Base-by-base conservation (phyloP, 805 yeast genomes). In the Metschnikowia peoriensis region DNA sequence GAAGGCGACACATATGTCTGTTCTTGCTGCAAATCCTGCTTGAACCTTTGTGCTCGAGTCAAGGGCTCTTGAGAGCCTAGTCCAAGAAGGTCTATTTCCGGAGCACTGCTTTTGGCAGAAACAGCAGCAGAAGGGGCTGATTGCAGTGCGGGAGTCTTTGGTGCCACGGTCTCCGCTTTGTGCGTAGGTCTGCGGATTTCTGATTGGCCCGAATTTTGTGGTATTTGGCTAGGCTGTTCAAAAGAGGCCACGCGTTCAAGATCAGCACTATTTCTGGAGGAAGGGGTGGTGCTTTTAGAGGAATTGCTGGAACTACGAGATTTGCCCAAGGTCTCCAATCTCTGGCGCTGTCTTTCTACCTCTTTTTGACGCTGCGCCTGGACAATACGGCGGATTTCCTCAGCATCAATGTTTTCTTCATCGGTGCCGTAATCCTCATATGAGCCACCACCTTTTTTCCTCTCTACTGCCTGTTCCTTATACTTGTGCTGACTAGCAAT, bases 401-500 rank as follows among this genome's bases (percentile, higher is more conserved):
- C 77, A 34, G 65, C 65, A 48, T 78, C 71, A 49, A 78, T 69
- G 51, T 79, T 78, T 14, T 76, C 81, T 12, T 76, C 73, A 47
- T 77, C 82, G 1, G 74, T 70, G 1, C 81, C 81, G 51, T 77
- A 80, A 32, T 79, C 66, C 17, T 71, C 75, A 39, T 61, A 68
- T 11, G 67, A 69, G 9, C 71, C 73, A 3, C 76, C 74, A 15
- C 56, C 65, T n/a, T 56, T 52, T 46, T 56, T 63, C 43, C 64
- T 63, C 47, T 74, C 77, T 4, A 64, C 44, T 4, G 77, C 77
- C 22, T 66, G 68, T 10, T 71, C 70, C 51, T 75, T 79, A 58
- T 84, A 77, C 58, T 62, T 71, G 12, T 69, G 73, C 59, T 81
- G 85, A 54, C 81, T 78, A 51, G 72, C 77, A 91, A 89, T 85